Conservation (phyloP, 2,329 filamentous ascomycete species). For the Ascosphaera aggregata region DNA sequence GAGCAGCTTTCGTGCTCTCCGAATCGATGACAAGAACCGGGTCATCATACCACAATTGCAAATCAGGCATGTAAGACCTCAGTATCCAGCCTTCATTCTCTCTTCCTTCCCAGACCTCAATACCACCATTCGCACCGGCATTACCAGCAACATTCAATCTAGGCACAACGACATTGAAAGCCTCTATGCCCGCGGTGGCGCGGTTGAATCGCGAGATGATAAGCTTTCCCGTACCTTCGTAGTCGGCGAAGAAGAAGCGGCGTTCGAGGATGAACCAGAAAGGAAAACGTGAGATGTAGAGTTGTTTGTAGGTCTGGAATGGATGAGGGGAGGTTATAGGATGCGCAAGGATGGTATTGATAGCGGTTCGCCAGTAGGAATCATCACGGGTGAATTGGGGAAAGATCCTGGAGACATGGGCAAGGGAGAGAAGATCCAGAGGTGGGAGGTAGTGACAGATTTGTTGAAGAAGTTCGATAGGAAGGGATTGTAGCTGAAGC, state of each 20-base stretch:
- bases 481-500: conserved; percentile 27
- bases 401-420: conserved; percentile 38
- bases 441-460: conserved; percentile 45
- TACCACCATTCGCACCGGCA: background rate
- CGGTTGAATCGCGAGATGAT: conserved; percentile 58
- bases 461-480: conserved; percentile 50
- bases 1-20: background rate
- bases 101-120: conserved; percentile 34
- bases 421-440: conserved; percentile 35
- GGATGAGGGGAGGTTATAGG: conserved; percentile 32
- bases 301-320: conserved; percentile 39
- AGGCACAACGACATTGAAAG: conserved; percentile 45
- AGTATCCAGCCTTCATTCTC: background rate
- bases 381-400: conserved; percentile 39
- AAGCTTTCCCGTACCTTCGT: conserved; percentile 47
- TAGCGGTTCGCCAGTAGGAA: conserved; percentile 44
- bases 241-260: conserved; percentile 72
- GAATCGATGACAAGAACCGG: conserved; percentile 17
- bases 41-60: conserved; percentile 37
- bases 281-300: conserved; percentile 53
- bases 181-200: conserved; percentile 52
- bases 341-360: conserved; percentile 44
- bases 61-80: background rate
- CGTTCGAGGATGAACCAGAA: conserved; percentile 65
- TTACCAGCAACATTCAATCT: background rate